Base-by-base conservation (phyloP, 352 stramenopile species). In the Globisporangium cederbergense region DNA sequence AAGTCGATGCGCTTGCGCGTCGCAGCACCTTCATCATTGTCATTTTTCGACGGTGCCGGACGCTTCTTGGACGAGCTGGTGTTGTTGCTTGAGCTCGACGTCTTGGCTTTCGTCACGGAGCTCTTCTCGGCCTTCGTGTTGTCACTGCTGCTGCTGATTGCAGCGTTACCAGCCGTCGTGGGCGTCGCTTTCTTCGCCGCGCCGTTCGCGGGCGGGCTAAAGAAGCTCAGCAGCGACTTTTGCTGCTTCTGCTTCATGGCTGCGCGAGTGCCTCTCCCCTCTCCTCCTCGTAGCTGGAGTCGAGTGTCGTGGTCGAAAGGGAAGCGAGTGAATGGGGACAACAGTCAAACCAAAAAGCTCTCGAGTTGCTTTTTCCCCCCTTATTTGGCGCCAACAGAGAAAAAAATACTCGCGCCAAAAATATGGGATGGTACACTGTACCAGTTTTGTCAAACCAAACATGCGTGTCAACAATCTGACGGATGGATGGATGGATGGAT, bases 191-290 rank as follows among this genome's bases (percentile, higher is more conserved):
- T 79, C 65, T 78, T 75, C 20, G 68, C 69, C 22, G 70, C 62
- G 20, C 53, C 67, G 40, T 68, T 66, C 51, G 76, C 57, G 34
- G 81, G 82, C 62, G 86, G 82, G 49, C 83, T 93, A 72, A 95
- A 95, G 83, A 95, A 95, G 73, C 71, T 91, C 65, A 95, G 76
- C 62, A 95, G 67, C 53, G 83, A 88, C 70, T 88, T 90, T 75
- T 95, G 85, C 65, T 86, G 77, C 74, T 82, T 85, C 0, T 60
- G 54, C 56, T 77, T 88, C 49, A 56, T 68, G 40, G 68, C 73
- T 49, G 20, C 10, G 36, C n/a, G 53, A 28, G 11, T n/a, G 47
- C 20, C 25, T 28, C 25, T 28, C 25, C 25, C 25, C 25, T 28
- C 25, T 28, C 25, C 25, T 28, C 25, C 25, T 28, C 25, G 25